Conservation (phyloP, 2,329 filamentous ascomycete species). For the Fusarium circinatum region DNA sequence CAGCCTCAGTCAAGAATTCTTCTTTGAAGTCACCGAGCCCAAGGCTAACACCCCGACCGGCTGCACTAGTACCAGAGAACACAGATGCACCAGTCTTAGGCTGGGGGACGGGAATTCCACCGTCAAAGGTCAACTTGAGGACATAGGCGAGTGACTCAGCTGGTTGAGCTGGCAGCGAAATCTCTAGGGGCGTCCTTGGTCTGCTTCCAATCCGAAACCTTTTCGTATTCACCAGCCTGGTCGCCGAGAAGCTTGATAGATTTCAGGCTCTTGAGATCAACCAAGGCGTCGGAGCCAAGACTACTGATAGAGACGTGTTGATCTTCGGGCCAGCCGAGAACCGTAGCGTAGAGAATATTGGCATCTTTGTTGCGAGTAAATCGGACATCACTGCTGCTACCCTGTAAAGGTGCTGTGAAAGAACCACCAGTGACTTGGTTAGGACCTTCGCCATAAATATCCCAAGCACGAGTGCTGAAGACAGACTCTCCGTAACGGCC, state of each 20-base stretch:
- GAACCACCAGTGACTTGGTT: constrained; percentile 12
- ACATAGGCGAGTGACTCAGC: background rate
- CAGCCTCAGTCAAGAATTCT: constrained; percentile 6
- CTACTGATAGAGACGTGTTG: background rate
- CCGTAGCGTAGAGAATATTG: background rate
- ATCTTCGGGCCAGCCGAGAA: constrained; percentile 11
- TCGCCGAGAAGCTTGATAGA: constrained; percentile 4
- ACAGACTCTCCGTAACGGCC: constrained; percentile 2
- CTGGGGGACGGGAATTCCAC: background rate
- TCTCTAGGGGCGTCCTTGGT: background rate
- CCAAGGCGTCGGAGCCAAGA: background rate
- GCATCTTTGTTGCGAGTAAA: constrained; percentile 8
- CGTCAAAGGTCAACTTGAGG: background rate
- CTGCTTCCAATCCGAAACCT: background rate
- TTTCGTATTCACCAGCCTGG: background rate
- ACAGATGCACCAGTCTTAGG: background rate
- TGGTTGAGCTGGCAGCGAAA: background rate
- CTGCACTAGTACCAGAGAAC: background rate
- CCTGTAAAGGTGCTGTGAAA: background rate
- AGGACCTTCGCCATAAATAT: constrained; percentile 2
- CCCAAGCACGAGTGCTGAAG: constrained; percentile 4
- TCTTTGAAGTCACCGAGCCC: background rate
- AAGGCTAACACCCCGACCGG: background rate
- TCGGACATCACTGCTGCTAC: constrained; percentile 15
- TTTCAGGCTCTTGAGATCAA: background rate